These are phyloP conservation scores for Aspergillus sp. DNA, from an alignment of 2,329 filamentous ascomycete species.

Conservation along the genomic window DNA sequence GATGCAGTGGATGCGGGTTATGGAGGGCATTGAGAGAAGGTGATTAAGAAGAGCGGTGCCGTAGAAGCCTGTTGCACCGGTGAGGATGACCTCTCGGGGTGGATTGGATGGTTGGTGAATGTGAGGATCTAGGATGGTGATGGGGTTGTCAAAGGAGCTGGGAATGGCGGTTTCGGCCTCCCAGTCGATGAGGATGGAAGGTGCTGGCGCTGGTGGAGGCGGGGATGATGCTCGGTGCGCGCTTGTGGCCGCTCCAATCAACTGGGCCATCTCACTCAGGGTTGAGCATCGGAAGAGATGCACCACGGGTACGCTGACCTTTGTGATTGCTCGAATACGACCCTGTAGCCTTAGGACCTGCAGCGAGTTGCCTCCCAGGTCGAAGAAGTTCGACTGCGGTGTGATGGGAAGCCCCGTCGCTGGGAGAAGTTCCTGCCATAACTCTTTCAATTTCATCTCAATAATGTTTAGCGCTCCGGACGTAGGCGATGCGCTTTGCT, in stretches of 20 bases:
- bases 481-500: no score
- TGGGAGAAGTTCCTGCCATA: background rate
- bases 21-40: conserved; percentile 34
- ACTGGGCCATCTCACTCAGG: background rate
- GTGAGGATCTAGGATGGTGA: no score
- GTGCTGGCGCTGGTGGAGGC: no score
- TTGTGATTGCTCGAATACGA: background rate
- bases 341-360: conserved; percentile 32
- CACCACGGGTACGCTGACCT: background rate
- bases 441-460: background rate
- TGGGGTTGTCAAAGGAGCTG: background rate
- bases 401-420: background rate
- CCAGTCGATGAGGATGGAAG: background rate
- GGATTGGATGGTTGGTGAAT: no score
- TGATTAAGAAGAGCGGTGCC: conserved; percentile 41
- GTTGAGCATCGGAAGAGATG: background rate
- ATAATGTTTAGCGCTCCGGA: no score
- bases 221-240: no score
- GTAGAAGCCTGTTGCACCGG: conserved; percentile 42
- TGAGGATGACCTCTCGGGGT: conserved; percentile 22
- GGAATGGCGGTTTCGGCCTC: background rate
- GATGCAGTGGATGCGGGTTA: conserved; percentile 48
- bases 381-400: conserved; percentile 23
- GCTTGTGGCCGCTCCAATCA: background rate
- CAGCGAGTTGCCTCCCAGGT: conserved; percentile 33